Conservation (phyloP, 129 eudicot species). For the Lonicera japonica region DNA sequence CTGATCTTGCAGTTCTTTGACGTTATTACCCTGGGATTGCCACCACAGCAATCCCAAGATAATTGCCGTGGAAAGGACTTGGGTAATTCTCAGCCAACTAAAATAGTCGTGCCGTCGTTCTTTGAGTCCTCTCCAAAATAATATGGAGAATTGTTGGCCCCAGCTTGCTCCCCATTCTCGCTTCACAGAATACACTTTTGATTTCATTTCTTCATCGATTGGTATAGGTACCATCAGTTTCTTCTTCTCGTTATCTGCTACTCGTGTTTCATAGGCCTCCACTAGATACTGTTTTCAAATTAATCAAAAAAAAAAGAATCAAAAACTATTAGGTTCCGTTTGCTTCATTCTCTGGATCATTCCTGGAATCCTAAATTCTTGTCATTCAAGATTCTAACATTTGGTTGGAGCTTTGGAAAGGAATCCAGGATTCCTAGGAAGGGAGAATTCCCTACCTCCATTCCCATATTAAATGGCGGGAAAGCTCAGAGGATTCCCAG, state of each 20-base stretch:
- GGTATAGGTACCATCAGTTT: constrained; percentile 48
- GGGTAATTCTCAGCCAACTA: constrained; percentile 92
- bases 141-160: constrained; percentile 67
- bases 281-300: constrained; percentile 59
- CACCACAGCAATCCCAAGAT: constrained; percentile 93
- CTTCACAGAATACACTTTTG: constrained; percentile 33
- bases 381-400: too few relatives aligned
- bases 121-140: constrained; percentile 81
- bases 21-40: constrained; percentile 64
- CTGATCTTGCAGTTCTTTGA: constrained; percentile 69
- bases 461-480: too few relatives aligned
- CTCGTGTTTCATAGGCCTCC: constrained; percentile 86
- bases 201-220: constrained; percentile 57
- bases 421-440: too few relatives aligned
- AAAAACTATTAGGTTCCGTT: too few relatives aligned
- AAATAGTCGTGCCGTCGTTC: constrained; percentile 89
- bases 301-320: not conserved
- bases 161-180: constrained; percentile 99
- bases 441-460: too few relatives aligned
- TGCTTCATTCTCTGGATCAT: too few relatives aligned
- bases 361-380: too few relatives aligned
- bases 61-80: constrained; percentile 73
- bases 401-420: too few relatives aligned
- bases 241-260: constrained; percentile 70
- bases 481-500: too few relatives aligned